Base-by-base conservation (phyloP, 768 basidiomycete species). In the Kwoniella heveanensis region DNA sequence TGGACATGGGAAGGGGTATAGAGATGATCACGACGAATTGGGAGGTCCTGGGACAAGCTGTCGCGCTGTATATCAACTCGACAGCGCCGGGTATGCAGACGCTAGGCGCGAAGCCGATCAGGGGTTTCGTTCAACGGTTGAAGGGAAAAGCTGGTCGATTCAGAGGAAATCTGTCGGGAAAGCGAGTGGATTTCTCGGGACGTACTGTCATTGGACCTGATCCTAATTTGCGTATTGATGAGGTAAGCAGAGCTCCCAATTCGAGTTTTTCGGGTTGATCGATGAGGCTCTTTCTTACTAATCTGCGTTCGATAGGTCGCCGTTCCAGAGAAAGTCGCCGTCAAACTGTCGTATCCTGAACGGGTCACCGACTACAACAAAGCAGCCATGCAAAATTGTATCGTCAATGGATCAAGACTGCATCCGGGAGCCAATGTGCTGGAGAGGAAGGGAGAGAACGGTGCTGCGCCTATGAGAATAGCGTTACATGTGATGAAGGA, bases 91-190 rank as follows among this genome's bases (percentile, higher is more conserved):
- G 96, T 47, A 88, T 98, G 12, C 90, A 90, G 0, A 87, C 89
- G 2, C 88, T 90, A 78, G 85, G 87, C 21, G 81, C 90, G 78
- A 96, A 96, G 73, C 95, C 96, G 9, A 95, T 96, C 71, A 88
- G 96, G 58, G 96, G 96, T 17, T 95, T 98, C 77, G 95, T 95
- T 49, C 96, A 99, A 74, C 90, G 96, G 2, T 83, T 99, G 54
- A 99, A 99, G 82, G 96, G 96, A 37, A 99, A 99, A 77, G 95
- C 98, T 79, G 96, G 96, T 72, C 93, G 96, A 51, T 98, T 99
- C 82, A 86, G 96, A 78, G 96, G 96, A 22, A 99, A 99, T 77
- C 84, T 99, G 8, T 97, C 94, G 0, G 96, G 96, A 66, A 99
- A 99, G 80, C 92, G 96, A 79, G 96, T 99, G 68, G 96, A 99